These are phyloP conservation scores for Yamadazyma insecticola DNA, from an alignment of 805 yeast genomes.

Conservation along the genomic window DNA sequence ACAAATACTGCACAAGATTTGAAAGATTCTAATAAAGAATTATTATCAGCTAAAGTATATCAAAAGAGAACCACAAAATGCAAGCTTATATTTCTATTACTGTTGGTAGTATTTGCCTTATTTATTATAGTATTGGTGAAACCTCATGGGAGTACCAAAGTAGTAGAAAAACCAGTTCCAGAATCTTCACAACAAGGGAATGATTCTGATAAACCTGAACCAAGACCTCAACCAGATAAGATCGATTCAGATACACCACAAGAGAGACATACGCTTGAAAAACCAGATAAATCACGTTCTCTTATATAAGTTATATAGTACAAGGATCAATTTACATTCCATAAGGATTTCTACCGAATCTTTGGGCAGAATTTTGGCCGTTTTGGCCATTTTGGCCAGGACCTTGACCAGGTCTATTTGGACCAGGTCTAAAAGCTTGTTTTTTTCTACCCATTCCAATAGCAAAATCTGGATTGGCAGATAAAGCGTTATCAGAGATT, in stretches of 20 bases:
- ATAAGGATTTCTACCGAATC: too few relatives aligned
- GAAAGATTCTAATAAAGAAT: slow-evolving; percentile 71
- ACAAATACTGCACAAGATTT: slow-evolving; percentile 75
- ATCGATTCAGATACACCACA: too few relatives aligned
- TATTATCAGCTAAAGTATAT: slow-evolving; percentile 69
- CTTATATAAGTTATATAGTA: too few relatives aligned
- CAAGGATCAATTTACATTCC: slow-evolving; percentile 9
- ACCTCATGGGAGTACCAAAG: slow-evolving; percentile 35
- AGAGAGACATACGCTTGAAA: slow-evolving; percentile 1
- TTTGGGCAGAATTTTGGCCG: too few relatives aligned
- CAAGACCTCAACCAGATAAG: slow-evolving; percentile 10
- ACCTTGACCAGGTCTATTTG: slow-evolving; percentile 4
- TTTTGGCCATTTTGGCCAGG: slow-evolving; percentile 19
- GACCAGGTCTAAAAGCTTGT: slow-evolving; percentile 7
- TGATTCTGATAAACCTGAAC: slow-evolving; percentile 1
- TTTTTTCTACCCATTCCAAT: slow-evolving; percentile 11
- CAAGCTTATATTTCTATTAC: slow-evolving; percentile 71
- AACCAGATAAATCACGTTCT: background rate
- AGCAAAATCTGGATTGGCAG: slow-evolving; percentile 37
- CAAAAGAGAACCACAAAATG: slow-evolving; percentile 91
- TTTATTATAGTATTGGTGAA: slow-evolving; percentile 67
- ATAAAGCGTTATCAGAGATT: slow-evolving; percentile 34
- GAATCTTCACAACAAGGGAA: too few relatives aligned
- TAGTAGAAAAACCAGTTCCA: slow-evolving; percentile 31
- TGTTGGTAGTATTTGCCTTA: slow-evolving; percentile 66